Conservation (phyloP, 2,329 filamentous ascomycete species). For the Aspergillus glaucus region DNA sequence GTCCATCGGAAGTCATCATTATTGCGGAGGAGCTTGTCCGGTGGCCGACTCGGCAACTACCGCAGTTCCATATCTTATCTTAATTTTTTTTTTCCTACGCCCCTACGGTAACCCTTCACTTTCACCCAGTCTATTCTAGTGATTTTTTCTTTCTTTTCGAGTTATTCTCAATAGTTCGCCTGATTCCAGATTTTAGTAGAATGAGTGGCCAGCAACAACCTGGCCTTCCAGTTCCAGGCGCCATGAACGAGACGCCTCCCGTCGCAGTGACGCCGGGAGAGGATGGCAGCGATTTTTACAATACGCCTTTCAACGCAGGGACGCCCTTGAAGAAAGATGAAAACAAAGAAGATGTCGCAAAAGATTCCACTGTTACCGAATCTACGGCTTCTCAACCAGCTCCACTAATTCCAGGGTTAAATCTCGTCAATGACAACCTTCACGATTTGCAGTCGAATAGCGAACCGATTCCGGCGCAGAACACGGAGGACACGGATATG, state of each 20-base stretch:
- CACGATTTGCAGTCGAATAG: conserved; percentile 8
- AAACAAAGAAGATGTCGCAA: conserved; percentile 1
- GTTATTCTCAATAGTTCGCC: not conserved
- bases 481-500: not conserved
- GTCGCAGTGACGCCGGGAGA: conserved; percentile 26
- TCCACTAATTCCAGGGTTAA: conserved; percentile 32
- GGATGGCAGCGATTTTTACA: conserved; percentile 39
- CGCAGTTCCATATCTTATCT: conserved; percentile 21
- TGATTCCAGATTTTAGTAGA: not conserved
- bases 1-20: not conserved
- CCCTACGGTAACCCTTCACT: not conserved
- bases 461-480: conserved; percentile 2
- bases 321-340: conserved; percentile 19
- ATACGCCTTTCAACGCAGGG: conserved; percentile 28
- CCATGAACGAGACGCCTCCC: conserved; percentile 17
- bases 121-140: not conserved
- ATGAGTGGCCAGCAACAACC: conserved; percentile 21
- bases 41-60: conserved; percentile 20
- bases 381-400: conserved; percentile 12
- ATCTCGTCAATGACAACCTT: conserved; percentile 22
- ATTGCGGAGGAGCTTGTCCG: conserved; percentile 17
- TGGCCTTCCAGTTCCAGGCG: conserved; percentile 7
- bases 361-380: conserved; percentile 8
- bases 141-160: conserved; percentile 7
- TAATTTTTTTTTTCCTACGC: not conserved